Conservation (phyloP, 257 asterid genomes). For the Plantago elongata region DNA sequence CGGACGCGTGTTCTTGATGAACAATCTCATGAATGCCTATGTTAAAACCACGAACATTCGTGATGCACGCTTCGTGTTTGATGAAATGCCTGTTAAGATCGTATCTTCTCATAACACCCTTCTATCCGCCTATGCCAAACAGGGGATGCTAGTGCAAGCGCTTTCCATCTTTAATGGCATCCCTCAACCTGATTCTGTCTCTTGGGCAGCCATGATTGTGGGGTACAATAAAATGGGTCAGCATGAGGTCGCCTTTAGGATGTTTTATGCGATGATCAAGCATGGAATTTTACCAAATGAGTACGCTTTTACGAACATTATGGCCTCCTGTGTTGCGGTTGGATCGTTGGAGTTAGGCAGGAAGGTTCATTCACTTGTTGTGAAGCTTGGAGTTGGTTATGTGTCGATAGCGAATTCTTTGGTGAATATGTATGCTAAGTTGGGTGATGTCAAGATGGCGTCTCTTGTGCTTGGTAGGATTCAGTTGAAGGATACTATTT, state of each 20-base stretch:
- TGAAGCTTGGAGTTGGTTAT: conserved; percentile 49
- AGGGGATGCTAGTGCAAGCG: conserved; percentile 50
- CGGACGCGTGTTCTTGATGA: conserved; percentile 51
- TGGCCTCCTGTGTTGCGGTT: conserved; percentile 60
- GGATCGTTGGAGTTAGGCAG: conserved; percentile 48
- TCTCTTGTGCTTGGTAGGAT: conserved; percentile 46
- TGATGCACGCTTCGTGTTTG: conserved; percentile 61
- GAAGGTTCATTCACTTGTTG: conserved; percentile 65
- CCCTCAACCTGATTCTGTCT: conserved; percentile 65
- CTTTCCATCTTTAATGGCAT: conserved; percentile 37
- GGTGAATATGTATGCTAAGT: conserved; percentile 78
- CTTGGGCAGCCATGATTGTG: conserved; percentile 82
- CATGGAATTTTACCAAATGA: conserved; percentile 46
- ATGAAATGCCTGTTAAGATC: conserved; percentile 59
- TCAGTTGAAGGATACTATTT: conserved; percentile 47
- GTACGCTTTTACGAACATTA: conserved; percentile 57
- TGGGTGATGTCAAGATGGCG: conserved; percentile 46
- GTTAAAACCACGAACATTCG: conserved; percentile 45
- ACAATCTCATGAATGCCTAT: conserved; percentile 58
- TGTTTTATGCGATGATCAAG: conserved; percentile 62
- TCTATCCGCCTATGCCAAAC: conserved; percentile 66
- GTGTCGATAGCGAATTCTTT: conserved; percentile 68
- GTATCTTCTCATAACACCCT: conserved; percentile 71
- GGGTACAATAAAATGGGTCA: conserved; percentile 57
- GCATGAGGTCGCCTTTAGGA: conserved; percentile 34